Evolutionary conservation across 257 asterid genomes (phyloP).

Genomic region (Solanum okadae): DNA sequence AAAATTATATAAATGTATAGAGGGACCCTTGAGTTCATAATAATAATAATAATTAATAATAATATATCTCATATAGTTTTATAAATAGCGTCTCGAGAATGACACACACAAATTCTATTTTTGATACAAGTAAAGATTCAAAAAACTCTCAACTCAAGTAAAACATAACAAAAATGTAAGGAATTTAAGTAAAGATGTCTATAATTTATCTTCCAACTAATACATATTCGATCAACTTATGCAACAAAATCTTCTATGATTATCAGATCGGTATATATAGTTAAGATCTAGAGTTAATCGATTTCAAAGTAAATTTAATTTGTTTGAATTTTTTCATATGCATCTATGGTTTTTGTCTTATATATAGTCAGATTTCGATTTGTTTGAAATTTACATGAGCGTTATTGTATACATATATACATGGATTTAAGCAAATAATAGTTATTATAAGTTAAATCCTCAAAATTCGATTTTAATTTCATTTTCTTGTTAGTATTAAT

Average conservation of each 20-base stretch:
- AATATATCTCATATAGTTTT: too few species aligned
- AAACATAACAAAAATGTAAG: neutral
- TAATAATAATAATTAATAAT: too few species aligned
- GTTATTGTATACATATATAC: neutral
- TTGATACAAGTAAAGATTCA: too few species aligned
- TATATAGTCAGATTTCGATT: neutral
- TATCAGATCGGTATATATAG: neutral
- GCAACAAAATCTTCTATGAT: neutral
- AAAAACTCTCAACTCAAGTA: too few species aligned
- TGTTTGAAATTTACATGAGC: neutral
- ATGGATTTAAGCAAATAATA: neutral
- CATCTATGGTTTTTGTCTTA: too few species aligned
- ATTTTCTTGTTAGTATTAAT: neutral
- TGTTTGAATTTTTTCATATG: too few species aligned
- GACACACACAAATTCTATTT: too few species aligned
- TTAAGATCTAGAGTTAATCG: neutral
- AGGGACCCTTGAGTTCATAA: too few species aligned
- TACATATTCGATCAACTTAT: neutral
- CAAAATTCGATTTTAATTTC: neutral
- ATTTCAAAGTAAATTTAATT: too few species aligned
- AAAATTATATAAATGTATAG: too few species aligned
- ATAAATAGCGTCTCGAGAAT: too few species aligned
- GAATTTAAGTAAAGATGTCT: neutral
- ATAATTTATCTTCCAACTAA: neutral
- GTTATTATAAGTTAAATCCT: neutral